Base-by-base conservation (phyloP, 2,329 filamentous ascomycete species). In the Neofusicoccum cordaticola region DNA sequence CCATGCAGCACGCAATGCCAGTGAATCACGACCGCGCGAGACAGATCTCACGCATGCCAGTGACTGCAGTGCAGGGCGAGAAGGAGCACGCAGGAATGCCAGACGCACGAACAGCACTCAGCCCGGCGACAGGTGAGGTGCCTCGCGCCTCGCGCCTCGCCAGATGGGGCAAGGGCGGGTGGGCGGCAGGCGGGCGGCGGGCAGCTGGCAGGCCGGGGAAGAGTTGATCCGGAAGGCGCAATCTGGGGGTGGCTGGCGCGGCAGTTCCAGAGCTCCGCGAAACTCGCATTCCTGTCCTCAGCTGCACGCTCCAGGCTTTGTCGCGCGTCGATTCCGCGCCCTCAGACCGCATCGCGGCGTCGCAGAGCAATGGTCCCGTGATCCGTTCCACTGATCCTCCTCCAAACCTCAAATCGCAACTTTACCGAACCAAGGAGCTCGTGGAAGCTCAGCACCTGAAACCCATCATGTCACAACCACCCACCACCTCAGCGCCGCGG, bases 371-470 rank as follows among this genome's bases (percentile, higher is more conserved):
- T 64, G 62, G 35, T 64, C 62, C 44, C 62, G 62, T 64, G 62
- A 64, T 58, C 15, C 37, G 62, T 51, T 51, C 62, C 17, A 64
- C 62, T 62, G 45, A 51, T 51, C 58, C 45, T 51, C 44, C 31
- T 8, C 27, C 42, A 37, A 35, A 15, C 31, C 53, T 50, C 62
- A 56, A 57, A 56, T 52, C 62, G 62, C 51, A 57, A 57, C 62
- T 63, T 63, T 64, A 34, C 62, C 62, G 62, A 64, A 64, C 62
- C 51, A 57, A 48, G 62, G 62, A 64, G 62, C 62, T 64, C 52
- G 37, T 31, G 31, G 62, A 57, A 64, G 62, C 51, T 64, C 51
- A 57, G 42, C 62, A 42, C 51, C 41, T 63, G 61, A 63, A 63
- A 63, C 61, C 61, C 62, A 53, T 48, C 62, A 64, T 64, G 62